Evolutionary conservation across 2,329 filamentous ascomycete species (phyloP), one percentile per base, ranked within the genome.

Genomic region (Moelleriella libera): DNA sequence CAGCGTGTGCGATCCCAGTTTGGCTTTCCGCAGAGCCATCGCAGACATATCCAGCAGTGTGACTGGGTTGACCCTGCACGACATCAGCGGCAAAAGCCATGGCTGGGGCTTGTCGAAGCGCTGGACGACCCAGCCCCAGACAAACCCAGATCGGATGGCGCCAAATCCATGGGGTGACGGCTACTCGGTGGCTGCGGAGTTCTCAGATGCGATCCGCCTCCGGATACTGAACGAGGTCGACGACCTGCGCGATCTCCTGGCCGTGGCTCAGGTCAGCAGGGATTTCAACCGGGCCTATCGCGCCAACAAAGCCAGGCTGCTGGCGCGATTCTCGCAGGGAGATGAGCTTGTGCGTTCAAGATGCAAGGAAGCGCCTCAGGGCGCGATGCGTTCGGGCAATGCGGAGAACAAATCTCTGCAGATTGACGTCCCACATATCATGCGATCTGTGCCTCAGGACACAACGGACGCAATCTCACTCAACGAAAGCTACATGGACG

Each of bases 41-140:
- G 68, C 63, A 30, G 72, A 76, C 49, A 68, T 76, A 2, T 73
- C 68, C 48, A 72, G 73, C 47, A 74, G 71, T 47, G 63, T 76
- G 3, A 56, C 59, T 6, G 74, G 73, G 0, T 50, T 76, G 5
- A 74, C 70, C 2, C 60, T 76, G 0, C 60, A 65, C 43, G 72
- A 76, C 31, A 65, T 75, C 1, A 70, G 66, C 12, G 70, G 71
- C 0, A 64, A 63, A 52, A 63, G 64, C 40, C 68, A 70, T 32
- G 73, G 71, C 5, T 76, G 72, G 72, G 72, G 63, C 0, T 50
- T 75, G 2, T 71, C 68, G 2, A 68, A 67, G 52, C 58, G 68
- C 46, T 54, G 53, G 39, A 57, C 59, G 37, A 47, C 55, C 2
- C 61, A 66, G 48, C 66, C 64, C 3, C 66, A 71, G 54, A 52